A percentile compares a stretch with the other conserved stretches of the same genome.
These are phyloP conservation scores for Aspergillus ostianus DNA, from an alignment of 495 filamentous ascomycete species.

Conservation along the genomic window DNA sequence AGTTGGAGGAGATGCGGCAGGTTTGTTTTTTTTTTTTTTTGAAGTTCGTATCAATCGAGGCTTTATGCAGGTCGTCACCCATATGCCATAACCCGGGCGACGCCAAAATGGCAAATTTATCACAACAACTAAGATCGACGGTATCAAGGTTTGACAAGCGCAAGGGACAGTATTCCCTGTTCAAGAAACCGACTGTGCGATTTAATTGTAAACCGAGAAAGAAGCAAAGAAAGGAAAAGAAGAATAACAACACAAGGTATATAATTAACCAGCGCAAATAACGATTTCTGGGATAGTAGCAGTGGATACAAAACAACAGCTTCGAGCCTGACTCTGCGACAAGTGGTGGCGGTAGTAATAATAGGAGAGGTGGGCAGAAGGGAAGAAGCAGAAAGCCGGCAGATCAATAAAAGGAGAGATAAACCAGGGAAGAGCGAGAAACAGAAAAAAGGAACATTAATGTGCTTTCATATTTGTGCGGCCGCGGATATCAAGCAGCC, in stretches of 20 bases:
- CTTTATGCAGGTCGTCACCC: neutral
- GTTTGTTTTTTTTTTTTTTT: slow-evolving; percentile 38
- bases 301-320: too few species aligned
- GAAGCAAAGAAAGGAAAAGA: too few species aligned
- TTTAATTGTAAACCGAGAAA: too few species aligned
- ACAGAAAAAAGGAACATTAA: neutral
- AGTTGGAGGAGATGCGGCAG: slow-evolving; percentile 57
- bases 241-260: too few species aligned
- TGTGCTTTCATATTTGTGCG: slow-evolving; percentile 1
- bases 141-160: too few species aligned
- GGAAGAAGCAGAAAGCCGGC: slow-evolving; percentile 1
- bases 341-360: neutral
- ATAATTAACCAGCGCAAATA: too few species aligned
- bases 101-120: too few species aligned
- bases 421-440: neutral
- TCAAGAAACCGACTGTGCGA: too few species aligned
- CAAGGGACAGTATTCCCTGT: too few species aligned
- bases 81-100: slow-evolving; percentile 2
- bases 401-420: slow-evolving; percentile 6
- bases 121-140: too few species aligned
- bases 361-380: slow-evolving; percentile 1
- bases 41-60: neutral
- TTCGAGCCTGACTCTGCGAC: neutral
- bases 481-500: slow-evolving; percentile 1
- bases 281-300: too few species aligned